Conservation (phyloP, 805 yeast genomes). For the Torulaspora maleeae region DNA sequence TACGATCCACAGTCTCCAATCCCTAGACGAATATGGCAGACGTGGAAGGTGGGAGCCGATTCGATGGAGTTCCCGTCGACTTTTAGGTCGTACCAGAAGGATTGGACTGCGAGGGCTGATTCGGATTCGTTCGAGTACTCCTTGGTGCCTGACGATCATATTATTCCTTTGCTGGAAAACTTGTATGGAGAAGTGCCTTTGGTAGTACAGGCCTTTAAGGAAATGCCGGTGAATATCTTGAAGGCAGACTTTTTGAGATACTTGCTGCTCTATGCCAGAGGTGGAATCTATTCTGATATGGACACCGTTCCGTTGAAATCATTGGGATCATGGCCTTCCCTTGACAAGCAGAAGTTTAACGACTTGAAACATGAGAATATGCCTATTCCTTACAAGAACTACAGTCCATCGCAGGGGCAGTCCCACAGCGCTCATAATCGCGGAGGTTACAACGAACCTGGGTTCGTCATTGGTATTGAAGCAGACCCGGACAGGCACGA, state of each 20-base stretch:
- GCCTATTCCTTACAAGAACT: conserved; percentile 20
- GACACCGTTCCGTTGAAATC: conserved; percentile 79
- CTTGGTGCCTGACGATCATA: conserved; percentile 64
- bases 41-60: conserved; percentile 73
- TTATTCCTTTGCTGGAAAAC: conserved; percentile 50
- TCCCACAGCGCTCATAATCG: background rate
- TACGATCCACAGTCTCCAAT: conserved; percentile 60
- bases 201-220: conserved; percentile 66
- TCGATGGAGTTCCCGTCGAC: conserved; percentile 53
- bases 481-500: conserved; percentile 96
- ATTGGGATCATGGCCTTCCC: conserved; percentile 68
- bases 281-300: conserved; percentile 89
- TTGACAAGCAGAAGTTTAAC: conserved; percentile 28
- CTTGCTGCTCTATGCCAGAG: conserved; percentile 78
- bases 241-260: conserved; percentile 94
- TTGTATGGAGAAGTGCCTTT: conserved; percentile 70
- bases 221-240: conserved; percentile 74
- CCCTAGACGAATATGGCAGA: conserved; percentile 87
- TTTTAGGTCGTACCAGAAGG: conserved; percentile 46
- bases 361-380: conserved; percentile 12
- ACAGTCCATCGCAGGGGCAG: background rate
- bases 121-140: conserved; percentile 51
- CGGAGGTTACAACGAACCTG: conserved; percentile 41
- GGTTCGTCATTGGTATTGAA: conserved; percentile 85
- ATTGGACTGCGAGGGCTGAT: conserved; percentile 47